phyloP scores from a whole-genome alignment of 768 basidiomycete species.

The Trametes coccinea region DNA sequence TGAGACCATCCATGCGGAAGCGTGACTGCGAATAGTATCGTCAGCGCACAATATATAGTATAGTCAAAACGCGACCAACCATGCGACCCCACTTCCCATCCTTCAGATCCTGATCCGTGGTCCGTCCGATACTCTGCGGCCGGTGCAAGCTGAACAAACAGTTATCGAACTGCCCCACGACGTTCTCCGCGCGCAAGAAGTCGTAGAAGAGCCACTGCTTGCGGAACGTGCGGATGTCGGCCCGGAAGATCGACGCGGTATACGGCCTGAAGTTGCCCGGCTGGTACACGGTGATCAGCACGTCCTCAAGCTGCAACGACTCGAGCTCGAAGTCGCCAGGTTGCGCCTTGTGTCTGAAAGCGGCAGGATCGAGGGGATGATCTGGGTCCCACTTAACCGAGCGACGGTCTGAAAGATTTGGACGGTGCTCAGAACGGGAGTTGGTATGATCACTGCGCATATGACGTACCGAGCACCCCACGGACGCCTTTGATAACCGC shows the following conservation, averaged over 20 bases:
- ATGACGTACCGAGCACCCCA: constrained; percentile 73
- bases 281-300: constrained; percentile 92
- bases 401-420: constrained; percentile 65
- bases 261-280: constrained; percentile 91
- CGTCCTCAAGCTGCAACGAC: constrained; percentile 86
- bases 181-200: constrained; percentile 84
- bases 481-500: constrained; percentile 93
- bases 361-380: constrained; percentile 75
- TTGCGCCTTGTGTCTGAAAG: constrained; percentile 70
- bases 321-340: constrained; percentile 93
- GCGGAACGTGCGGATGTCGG: constrained; percentile 78
- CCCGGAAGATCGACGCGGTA: constrained; percentile 90
- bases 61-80: constrained; percentile 72
- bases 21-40: constrained; percentile 60
- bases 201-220: constrained; percentile 98
- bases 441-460: not conserved
- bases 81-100: constrained; percentile 86
- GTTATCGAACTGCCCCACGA: constrained; percentile 97
- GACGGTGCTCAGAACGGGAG: not conserved
- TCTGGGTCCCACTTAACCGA: constrained; percentile 85
- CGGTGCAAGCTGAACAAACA: constrained; percentile 95
- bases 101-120: constrained; percentile 80
- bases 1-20: constrained; percentile 94
- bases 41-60: constrained; percentile 2
- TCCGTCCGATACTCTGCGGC: constrained; percentile 93